A percentile compares a stretch with the other conserved stretches of the same genome.
These are phyloP conservation scores for Onygenales sp. DNA, from an alignment of 2,329 filamentous ascomycete species.

Conservation along the genomic window DNA sequence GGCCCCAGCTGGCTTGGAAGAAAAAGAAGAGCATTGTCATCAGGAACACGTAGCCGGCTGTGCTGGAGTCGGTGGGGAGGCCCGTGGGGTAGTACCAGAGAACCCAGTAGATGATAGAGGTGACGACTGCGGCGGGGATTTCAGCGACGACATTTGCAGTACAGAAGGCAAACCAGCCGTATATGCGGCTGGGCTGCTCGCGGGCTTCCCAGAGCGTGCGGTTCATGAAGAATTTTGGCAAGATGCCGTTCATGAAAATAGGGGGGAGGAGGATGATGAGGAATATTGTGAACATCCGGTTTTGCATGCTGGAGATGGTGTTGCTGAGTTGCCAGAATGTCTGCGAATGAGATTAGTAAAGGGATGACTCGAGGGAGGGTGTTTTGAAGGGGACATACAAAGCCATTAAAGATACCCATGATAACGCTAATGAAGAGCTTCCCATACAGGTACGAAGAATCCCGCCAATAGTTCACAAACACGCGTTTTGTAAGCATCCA, in stretches of 20 bases:
- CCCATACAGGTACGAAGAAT: conserved; percentile 66
- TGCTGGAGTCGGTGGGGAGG: conserved; percentile 53
- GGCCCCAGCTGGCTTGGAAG: conserved; percentile 67
- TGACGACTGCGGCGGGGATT: conserved; percentile 59
- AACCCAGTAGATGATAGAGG: conserved; percentile 58
- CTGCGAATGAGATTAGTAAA: conserved; percentile 5
- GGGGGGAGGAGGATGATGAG: conserved; percentile 58
- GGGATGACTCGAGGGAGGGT: not conserved
- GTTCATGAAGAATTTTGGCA: conserved; percentile 70
- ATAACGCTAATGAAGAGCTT: conserved; percentile 65
- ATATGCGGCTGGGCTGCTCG: conserved; percentile 65
- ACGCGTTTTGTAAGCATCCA: conserved; percentile 58
- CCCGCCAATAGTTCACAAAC: conserved; percentile 66
- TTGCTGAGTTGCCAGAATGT: conserved; percentile 64
- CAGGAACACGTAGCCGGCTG: conserved; percentile 65
- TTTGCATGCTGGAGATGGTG: conserved; percentile 59
- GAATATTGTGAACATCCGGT: conserved; percentile 67
- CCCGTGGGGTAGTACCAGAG: conserved; percentile 72
- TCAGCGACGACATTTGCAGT: conserved; percentile 65
- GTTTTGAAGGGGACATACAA: conserved; percentile 25
- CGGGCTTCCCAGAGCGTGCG: conserved; percentile 63
- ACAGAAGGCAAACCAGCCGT: conserved; percentile 67
- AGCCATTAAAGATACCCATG: conserved; percentile 68
- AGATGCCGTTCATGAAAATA: conserved; percentile 61
- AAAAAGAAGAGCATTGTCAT: conserved; percentile 72